These are phyloP conservation scores for Orychophragmus violaceus DNA, from an alignment of 345 rosid species.

Conservation along the genomic window DNA sequence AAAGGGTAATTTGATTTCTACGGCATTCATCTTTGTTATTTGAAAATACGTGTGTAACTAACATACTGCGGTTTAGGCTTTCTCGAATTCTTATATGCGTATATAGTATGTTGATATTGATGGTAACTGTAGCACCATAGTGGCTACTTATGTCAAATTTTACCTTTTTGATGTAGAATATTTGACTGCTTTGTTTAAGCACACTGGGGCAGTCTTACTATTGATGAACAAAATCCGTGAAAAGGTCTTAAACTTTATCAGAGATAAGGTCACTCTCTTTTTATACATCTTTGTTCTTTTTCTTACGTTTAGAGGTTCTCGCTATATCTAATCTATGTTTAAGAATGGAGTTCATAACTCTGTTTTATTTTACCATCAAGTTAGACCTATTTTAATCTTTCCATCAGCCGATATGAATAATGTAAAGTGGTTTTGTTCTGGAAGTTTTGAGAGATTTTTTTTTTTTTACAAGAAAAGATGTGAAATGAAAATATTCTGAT, in stretches of 20 bases:
- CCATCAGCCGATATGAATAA: not conserved
- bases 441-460: not conserved
- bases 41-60: not conserved
- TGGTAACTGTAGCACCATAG: not conserved
- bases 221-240: constrained; percentile 67
- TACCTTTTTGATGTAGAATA: constrained; percentile 48
- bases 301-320: not conserved
- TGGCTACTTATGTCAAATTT: not conserved
- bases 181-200: constrained; percentile 74
- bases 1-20: constrained; percentile 56
- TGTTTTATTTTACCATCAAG: not conserved
- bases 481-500: not conserved
- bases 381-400: not conserved
- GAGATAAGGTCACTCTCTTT: constrained; percentile 62
- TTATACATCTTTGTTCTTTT: not conserved
- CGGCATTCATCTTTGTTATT: not conserved
- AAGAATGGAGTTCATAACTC: not conserved
- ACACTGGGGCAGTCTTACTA: constrained; percentile 47
- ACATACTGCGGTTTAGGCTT: too few relatives aligned
- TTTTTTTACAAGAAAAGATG: not conserved
- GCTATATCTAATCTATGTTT: not conserved
- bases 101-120: not conserved
- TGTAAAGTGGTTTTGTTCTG: not conserved
- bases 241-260: constrained; percentile 66
- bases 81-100: not conserved